A percentile compares a stretch with the other conserved stretches of the same genome.
Conservation (phyloP, 345 rosid species). For the Arabidopsis suecica region DNA sequence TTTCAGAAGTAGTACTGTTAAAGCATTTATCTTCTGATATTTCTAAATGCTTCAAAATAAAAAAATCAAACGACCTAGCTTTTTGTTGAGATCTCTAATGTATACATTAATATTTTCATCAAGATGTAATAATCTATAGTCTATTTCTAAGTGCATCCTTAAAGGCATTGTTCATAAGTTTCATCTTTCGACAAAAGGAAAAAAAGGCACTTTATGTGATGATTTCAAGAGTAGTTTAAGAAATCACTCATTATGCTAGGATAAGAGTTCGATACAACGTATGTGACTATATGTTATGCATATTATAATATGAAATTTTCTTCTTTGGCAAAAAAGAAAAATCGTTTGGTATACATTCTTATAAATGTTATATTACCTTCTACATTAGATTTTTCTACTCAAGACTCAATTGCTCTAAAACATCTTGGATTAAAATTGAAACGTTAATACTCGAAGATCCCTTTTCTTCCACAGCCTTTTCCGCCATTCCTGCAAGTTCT, state of each 20-base stretch:
- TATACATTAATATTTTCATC: constrained; percentile 13
- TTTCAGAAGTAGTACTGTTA: constrained; percentile 60
- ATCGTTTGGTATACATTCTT: not conserved
- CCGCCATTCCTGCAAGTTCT: constrained; percentile 56
- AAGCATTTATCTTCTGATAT: not conserved
- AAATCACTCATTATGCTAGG: too few relatives aligned
- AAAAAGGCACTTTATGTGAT: not conserved
- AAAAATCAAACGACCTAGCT: not conserved
- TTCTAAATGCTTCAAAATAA: not conserved
- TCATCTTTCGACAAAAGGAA: constrained; percentile 7
- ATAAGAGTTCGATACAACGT: not conserved
- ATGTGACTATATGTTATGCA: not conserved
- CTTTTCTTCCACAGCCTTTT: constrained; percentile 51
- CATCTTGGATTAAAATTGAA: constrained; percentile 52
- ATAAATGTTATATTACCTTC: not conserved
- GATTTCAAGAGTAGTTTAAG: too few relatives aligned
- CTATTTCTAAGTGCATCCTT: not conserved
- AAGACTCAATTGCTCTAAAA: constrained; percentile 34
- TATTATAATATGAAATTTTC: not conserved
- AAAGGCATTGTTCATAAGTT: constrained; percentile 5
- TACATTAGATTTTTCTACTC: not conserved
- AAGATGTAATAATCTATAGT: constrained; percentile 1
- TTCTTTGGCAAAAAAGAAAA: not conserved
- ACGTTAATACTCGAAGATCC: constrained; percentile 65
- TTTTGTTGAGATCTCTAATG: constrained; percentile 8